phyloP scores from a whole-genome alignment of 768 basidiomycete species.

The Lanmaoa pseudosensibilis region DNA sequence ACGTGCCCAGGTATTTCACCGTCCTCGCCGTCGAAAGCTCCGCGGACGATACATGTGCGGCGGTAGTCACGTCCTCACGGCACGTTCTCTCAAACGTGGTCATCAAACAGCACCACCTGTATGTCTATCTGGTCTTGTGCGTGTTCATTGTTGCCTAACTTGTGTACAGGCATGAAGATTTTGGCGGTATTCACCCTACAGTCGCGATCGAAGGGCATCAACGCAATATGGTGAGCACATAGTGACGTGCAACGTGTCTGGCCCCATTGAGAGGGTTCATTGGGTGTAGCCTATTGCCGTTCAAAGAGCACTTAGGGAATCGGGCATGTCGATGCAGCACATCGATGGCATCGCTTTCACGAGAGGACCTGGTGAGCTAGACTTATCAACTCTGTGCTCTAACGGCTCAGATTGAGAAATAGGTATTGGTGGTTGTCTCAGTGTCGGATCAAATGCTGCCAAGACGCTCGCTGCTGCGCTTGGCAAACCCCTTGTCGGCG shows the following conservation, averaged over 20 bases:
- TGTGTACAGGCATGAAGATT: constrained; percentile 25
- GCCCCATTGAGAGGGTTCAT: not conserved
- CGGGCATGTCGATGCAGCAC: constrained; percentile 55
- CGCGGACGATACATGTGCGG: constrained; percentile 92
- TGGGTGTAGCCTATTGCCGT: constrained; percentile 71
- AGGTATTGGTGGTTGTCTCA: constrained; percentile 82
- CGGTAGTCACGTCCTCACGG: constrained; percentile 72
- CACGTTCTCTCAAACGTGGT: constrained; percentile 83
- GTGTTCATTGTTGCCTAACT: not conserved
- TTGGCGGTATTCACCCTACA: constrained; percentile 77
- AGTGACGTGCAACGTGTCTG: not conserved
- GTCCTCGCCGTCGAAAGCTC: constrained; percentile 80
- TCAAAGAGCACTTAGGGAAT: constrained; percentile 61
- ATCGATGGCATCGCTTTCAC: constrained; percentile 92
- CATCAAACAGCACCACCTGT: constrained; percentile 74
- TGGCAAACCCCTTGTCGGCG: constrained; percentile 80
- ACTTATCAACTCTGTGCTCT: not conserved
- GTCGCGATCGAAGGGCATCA: constrained; percentile 79
- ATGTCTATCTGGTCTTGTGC: constrained; percentile 15
- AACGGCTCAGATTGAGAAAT: not conserved
- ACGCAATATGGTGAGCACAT: constrained; percentile 60
- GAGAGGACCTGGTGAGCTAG: constrained; percentile 68
- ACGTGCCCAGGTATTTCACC: constrained; percentile 42
- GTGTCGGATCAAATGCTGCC: constrained; percentile 78
- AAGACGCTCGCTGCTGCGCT: constrained; percentile 78